Percentiles rank a stretch among this genome's conserved stretches.
These are phyloP conservation scores for Colletotrichum sp. DNA, from an alignment of 2,329 filamentous ascomycete genomes.

Conservation along the genomic window DNA sequence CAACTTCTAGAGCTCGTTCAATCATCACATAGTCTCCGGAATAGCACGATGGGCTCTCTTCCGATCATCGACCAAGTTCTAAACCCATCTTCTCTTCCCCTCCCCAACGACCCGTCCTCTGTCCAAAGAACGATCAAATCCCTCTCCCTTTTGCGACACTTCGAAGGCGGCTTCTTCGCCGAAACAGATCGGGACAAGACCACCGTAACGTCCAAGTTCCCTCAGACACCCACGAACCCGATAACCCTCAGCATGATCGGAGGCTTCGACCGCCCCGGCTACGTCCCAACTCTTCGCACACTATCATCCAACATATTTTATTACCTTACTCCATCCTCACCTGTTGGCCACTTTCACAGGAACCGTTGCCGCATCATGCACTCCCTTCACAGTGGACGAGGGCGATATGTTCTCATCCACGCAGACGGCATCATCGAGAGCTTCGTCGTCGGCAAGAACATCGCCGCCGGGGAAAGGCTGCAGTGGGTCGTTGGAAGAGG, in stretches of 20 bases:
- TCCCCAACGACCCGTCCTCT: conserved; percentile 12
- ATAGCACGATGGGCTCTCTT: background rate
- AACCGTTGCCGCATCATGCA: conserved; percentile 69
- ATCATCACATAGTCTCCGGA: background rate
- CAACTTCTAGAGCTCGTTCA: background rate
- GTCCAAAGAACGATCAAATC: conserved; percentile 31
- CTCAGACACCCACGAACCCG: conserved; percentile 38
- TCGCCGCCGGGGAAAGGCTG: conserved; percentile 62
- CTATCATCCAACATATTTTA: conserved; percentile 32
- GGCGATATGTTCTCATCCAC: conserved; percentile 69
- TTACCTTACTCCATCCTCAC: conserved; percentile 59
- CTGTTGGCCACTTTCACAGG: conserved; percentile 66
- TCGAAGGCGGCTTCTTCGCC: conserved; percentile 69
- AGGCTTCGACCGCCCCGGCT: background rate
- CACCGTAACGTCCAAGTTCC: conserved; percentile 61
- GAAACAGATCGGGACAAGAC: conserved; percentile 63
- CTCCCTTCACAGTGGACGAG: conserved; percentile 67
- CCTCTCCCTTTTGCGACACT: conserved; percentile 58
- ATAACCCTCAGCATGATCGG: conserved; percentile 45
- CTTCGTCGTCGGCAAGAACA: conserved; percentile 66
- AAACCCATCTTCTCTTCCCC: conserved; percentile 3
- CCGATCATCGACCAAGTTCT: background rate
- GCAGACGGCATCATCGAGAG: conserved; percentile 63
- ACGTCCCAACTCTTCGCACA: background rate
- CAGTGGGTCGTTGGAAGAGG: conserved; percentile 75